Evolutionary conservation across 768 basidiomycete genomes (phyloP).

Genomic region (Leccinum variicolor): DNA sequence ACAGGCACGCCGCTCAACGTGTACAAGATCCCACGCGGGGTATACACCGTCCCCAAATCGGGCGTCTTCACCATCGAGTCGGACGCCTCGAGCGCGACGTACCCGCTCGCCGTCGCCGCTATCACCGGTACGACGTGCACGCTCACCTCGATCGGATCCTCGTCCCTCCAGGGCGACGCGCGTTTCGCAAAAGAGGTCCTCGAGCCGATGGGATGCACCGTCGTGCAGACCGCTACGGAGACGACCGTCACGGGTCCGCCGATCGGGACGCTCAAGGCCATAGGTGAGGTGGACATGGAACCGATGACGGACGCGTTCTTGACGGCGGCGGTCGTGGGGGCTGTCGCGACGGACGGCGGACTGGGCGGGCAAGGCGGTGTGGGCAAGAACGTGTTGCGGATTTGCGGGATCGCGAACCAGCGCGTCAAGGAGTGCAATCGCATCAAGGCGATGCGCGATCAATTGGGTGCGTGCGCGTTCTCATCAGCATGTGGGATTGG

Average conservation of each 20-base stretch:
- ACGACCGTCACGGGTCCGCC: conserved; percentile 94
- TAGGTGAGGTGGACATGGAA: conserved; percentile 86
- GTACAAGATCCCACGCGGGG: conserved; percentile 82
- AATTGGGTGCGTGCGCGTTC: conserved; percentile 63
- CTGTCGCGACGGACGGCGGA: conserved; percentile 67
- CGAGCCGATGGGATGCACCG: conserved; percentile 91
- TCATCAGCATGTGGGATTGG: too few species aligned
- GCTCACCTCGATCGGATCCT: conserved; percentile 85
- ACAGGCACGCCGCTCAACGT: conserved; percentile 68
- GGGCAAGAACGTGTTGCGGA: conserved; percentile 58
- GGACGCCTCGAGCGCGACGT: conserved; percentile 94
- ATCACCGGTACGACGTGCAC: conserved; percentile 97
- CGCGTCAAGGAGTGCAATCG: conserved; percentile 98
- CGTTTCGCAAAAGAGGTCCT: conserved; percentile 91
- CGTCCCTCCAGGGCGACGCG: conserved; percentile 96
- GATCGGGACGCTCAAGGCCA: conserved; percentile 68
- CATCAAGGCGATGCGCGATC: conserved; percentile 94
- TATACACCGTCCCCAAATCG: conserved; percentile 68
- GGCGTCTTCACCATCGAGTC: conserved; percentile 84
- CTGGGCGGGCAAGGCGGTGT: conserved; percentile 30
- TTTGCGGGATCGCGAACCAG: conserved; percentile 95
- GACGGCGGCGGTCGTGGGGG: conserved; percentile 90
- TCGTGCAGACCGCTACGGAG: conserved; percentile 81
- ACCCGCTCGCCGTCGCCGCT: conserved; percentile 95
- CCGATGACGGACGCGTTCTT: conserved; percentile 99